Evolutionary conservation across 495 filamentous ascomycete species (phyloP).

Genomic region (Trypethelium eluteriae): DNA sequence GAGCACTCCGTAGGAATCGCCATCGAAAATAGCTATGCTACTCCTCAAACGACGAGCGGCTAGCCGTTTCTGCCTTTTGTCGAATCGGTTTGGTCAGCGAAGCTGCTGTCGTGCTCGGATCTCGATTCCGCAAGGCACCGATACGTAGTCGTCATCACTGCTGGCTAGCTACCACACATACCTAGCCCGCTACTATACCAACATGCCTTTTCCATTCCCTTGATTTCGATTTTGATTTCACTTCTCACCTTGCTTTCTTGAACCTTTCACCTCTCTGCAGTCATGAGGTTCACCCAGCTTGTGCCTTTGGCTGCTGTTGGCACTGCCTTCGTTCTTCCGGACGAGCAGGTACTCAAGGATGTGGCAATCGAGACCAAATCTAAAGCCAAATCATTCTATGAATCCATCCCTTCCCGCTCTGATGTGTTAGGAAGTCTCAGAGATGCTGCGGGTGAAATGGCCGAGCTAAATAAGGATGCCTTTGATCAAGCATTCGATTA

Average conservation of each 20-base stretch:
- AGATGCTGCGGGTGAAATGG: slow-evolving; percentile 8
- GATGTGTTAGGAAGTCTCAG: background rate
- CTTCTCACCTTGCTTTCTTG: background rate
- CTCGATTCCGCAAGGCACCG: slow-evolving; percentile 7
- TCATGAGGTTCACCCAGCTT: slow-evolving; percentile 46
- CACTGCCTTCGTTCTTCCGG: slow-evolving; percentile 54
- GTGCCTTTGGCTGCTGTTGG: slow-evolving; percentile 48
- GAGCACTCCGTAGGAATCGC: background rate
- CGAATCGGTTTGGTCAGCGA: background rate
- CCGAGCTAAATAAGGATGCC: slow-evolving; percentile 33
- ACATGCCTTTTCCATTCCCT: background rate
- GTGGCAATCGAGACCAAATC: slow-evolving; percentile 37
- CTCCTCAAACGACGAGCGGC: background rate
- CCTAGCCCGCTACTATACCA: background rate
- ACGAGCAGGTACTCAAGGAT: slow-evolving; percentile 42
- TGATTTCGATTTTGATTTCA: background rate
- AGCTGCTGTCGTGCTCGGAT: background rate
- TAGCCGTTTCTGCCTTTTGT: background rate
- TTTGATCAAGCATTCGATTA: slow-evolving; percentile 43
- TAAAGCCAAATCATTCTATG: background rate
- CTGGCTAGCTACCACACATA: background rate
- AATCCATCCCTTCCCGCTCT: background rate
- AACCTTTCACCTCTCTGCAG: background rate
- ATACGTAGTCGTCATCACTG: slow-evolving; percentile 11
- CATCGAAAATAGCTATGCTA: too few species aligned